Evolutionary conservation across 2,329 filamentous ascomycete genomes (phyloP).

Genomic region (Myriosclerotinia duriaeana): DNA sequence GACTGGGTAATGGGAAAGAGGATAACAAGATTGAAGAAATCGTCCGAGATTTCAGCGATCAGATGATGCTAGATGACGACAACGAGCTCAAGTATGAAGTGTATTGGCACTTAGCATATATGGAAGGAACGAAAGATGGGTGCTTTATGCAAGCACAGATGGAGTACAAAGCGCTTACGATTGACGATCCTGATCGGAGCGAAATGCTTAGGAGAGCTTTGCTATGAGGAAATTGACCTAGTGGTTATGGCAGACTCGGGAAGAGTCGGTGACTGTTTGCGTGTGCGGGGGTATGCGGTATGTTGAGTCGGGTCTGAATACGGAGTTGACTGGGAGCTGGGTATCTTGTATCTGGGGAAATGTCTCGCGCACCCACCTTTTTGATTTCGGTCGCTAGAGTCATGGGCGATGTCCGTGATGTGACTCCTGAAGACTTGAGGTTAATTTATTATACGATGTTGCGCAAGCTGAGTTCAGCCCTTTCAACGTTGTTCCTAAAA

Average conservation of each 20-base stretch:
- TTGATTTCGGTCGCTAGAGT: constrained; percentile 9
- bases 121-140: constrained; percentile 21
- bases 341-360: constrained; percentile 7
- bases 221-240: constrained; percentile 12
- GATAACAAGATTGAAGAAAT: constrained; percentile 9
- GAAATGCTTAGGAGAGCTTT: constrained; percentile 18
- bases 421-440: neutral
- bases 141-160: constrained; percentile 14
- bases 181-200: neutral
- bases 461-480: neutral
- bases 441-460: constrained; percentile 2
- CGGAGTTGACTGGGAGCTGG: constrained; percentile 11
- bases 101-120: constrained; percentile 22
- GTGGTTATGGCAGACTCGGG: constrained; percentile 2
- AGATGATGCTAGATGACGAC: constrained; percentile 12
- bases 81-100: constrained; percentile 18
- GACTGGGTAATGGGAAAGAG: neutral
- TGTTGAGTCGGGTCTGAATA: neutral
- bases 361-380: neutral
- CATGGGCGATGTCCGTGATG: neutral
- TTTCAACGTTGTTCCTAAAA: neutral
- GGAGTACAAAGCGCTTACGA: constrained; percentile 11
- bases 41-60: neutral
- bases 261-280: neutral
- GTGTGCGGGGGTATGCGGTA: neutral